phyloP scores from a whole-genome alignment of 306 rosid species.

The Quercus alba region DNA sequence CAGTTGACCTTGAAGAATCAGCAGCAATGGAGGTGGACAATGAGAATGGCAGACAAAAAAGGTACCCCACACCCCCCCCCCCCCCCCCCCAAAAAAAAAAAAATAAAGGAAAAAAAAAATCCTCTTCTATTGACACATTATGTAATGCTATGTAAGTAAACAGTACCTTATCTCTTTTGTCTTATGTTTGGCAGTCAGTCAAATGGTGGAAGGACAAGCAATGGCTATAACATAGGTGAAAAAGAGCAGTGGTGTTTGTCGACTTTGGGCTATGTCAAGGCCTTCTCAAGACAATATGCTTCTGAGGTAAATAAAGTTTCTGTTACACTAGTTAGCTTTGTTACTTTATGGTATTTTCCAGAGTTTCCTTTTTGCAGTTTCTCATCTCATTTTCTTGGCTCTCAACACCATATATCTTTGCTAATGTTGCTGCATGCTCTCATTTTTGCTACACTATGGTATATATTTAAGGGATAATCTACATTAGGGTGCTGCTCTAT shows the following conservation, averaged over 20 bases:
- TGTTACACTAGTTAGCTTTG: conserved; percentile 10
- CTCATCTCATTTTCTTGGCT: not conserved
- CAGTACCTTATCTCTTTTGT: conserved; percentile 1
- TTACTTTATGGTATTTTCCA: not conserved
- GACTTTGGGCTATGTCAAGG: conserved; percentile 90
- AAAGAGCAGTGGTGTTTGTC: conserved; percentile 97
- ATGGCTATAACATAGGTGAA: conserved; percentile 69
- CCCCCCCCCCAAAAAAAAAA: not conserved
- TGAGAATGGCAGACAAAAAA: conserved; percentile 60
- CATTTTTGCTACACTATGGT: not conserved
- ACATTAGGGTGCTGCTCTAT: not conserved
- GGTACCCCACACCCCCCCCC: conserved; percentile 36
- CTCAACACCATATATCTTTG: not conserved
- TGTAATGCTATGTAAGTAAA: conserved; percentile 1
- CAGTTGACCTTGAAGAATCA: conserved; percentile 72
- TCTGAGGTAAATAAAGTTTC: conserved; percentile 64
- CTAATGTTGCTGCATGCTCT: not conserved
- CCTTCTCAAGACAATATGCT: conserved; percentile 95
- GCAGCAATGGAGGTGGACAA: conserved; percentile 81
- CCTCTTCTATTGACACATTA: not conserved
- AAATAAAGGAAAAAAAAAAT: not conserved
- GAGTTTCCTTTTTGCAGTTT: not conserved
- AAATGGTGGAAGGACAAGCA: conserved; percentile 59
- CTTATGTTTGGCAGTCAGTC: conserved; percentile 51
- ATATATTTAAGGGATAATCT: not conserved